Evolutionary conservation across 2,329 filamentous ascomycete species (phyloP).

Genomic region (Lecanicillium sp.): DNA sequence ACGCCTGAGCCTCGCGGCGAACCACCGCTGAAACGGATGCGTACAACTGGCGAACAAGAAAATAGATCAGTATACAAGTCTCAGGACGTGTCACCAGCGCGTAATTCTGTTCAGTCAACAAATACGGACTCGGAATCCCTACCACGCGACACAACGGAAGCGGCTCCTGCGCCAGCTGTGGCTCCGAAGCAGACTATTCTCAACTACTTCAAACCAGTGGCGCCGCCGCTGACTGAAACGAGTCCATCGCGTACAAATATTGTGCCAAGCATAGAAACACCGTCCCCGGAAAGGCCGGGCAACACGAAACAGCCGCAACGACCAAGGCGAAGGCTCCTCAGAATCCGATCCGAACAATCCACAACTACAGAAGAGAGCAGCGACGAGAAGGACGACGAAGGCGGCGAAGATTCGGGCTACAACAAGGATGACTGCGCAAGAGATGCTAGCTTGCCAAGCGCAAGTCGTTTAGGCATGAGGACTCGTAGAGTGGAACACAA

Average conservation of each 20-base stretch:
- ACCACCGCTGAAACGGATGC: slow-evolving; percentile 18
- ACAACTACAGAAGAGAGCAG: slow-evolving; percentile 2
- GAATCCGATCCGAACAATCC: slow-evolving; percentile 16
- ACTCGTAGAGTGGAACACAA: neutral
- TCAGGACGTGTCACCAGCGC: neutral
- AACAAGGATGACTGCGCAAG: neutral
- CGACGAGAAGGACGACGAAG: neutral
- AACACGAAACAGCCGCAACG: neutral
- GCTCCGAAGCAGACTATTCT: slow-evolving; percentile 27
- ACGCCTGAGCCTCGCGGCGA: slow-evolving; percentile 18
- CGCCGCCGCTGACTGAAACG: neutral
- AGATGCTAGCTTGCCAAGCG: neutral
- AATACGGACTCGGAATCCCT: too few species aligned
- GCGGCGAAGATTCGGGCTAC: neutral
- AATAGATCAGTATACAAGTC: slow-evolving; percentile 2
- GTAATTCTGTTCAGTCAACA: too few species aligned
- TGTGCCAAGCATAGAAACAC: neutral
- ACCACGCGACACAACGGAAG: too few species aligned
- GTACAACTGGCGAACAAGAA: slow-evolving; percentile 2
- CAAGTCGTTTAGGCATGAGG: neutral
- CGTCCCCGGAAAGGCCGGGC: neutral
- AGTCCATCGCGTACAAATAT: neutral
- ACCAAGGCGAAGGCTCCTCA: slow-evolving; percentile 17
- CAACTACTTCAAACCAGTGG: slow-evolving; percentile 30
- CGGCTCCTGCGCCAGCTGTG: neutral